Conservation (phyloP, 2,329 filamentous ascomycete species). For the Penicillium oxalicum region DNA sequence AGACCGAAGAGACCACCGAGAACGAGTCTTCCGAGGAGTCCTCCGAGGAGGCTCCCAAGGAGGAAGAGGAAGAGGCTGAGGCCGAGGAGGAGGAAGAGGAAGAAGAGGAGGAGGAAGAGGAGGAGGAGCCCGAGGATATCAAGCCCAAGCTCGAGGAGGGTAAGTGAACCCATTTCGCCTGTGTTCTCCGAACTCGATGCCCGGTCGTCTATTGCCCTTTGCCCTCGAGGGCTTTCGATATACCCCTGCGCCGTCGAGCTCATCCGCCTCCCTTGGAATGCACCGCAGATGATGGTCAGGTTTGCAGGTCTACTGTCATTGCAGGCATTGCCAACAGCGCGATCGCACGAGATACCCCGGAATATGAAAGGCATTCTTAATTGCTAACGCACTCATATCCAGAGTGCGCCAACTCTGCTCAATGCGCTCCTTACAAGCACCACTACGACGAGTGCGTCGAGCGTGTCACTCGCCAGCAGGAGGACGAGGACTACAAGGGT, state of each 20-base stretch:
- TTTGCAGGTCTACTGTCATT: no score
- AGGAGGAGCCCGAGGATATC: slow-evolving; percentile 74
- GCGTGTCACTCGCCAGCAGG: slow-evolving; percentile 67
- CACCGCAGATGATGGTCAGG: no score
- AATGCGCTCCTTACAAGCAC: slow-evolving; percentile 86
- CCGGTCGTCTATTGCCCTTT: background rate
- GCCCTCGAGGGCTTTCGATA: no score
- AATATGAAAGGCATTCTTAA: background rate
- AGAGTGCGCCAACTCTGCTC: slow-evolving; percentile 86
- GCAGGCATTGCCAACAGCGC: no score
- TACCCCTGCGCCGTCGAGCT: background rate
- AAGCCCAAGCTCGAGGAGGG: slow-evolving; percentile 89
- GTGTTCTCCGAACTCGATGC: background rate
- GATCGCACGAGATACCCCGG: no score
- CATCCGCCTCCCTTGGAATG: no score
- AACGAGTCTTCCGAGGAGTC: slow-evolving; percentile 39
- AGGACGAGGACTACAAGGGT: slow-evolving; percentile 65
- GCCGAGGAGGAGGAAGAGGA: slow-evolving; percentile 56
- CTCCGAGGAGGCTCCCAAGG: slow-evolving; percentile 44
- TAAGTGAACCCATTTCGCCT: slow-evolving; percentile 49
- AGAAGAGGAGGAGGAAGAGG: slow-evolving; percentile 73
- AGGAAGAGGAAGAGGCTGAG: slow-evolving; percentile 49
- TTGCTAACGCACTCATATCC: slow-evolving; percentile 18
- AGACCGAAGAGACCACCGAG: slow-evolving; percentile 30
- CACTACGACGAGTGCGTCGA: slow-evolving; percentile 98